A percentile compares a stretch with the other conserved stretches of the same genome.
Evolutionary conservation across 2,329 filamentous ascomycete genomes (phyloP).

Genomic region (Diaporthe eres): DNA sequence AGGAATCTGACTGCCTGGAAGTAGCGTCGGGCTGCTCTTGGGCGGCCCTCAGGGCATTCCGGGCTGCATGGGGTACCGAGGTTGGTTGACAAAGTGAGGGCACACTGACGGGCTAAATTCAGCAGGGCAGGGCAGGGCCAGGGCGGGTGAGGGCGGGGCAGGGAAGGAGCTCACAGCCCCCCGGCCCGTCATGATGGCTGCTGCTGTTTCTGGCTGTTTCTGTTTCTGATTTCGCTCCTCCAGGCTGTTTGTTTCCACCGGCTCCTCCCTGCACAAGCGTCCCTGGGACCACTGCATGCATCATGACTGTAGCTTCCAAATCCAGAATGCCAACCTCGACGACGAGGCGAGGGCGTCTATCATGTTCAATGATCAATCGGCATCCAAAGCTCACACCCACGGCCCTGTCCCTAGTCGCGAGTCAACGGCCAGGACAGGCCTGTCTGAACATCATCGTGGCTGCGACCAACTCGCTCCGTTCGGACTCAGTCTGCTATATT

Average conservation of each 20-base stretch:
- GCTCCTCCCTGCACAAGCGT: neutral
- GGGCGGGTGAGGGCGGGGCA: conserved; percentile 5
- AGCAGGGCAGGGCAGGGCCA: conserved; percentile 17
- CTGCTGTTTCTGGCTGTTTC: conserved; percentile 24
- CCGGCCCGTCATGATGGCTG: conserved; percentile 8
- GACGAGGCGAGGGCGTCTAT: neutral
- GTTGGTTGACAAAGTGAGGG: neutral
- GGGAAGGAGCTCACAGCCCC: conserved; percentile 25
- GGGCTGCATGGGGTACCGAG: neutral
- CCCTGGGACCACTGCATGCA: neutral
- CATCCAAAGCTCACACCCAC: neutral
- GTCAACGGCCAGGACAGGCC: neutral
- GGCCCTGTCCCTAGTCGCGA: neutral
- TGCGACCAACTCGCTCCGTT: neutral
- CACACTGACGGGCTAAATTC: conserved; percentile 16
- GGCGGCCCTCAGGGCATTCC: neutral
- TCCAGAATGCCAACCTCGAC: neutral
- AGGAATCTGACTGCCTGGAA: neutral
- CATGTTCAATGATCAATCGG: neutral
- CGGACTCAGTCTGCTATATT: neutral
- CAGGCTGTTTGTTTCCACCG: neutral
- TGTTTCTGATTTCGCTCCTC: conserved; percentile 24
- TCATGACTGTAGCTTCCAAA: neutral
- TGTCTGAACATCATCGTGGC: neutral
- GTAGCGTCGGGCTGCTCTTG: neutral